Evolutionary conservation across 208 protist genomes (phyloP), one percentile per base, ranked within the genome.

Genomic region (Wallacemonas sp.): DNA sequence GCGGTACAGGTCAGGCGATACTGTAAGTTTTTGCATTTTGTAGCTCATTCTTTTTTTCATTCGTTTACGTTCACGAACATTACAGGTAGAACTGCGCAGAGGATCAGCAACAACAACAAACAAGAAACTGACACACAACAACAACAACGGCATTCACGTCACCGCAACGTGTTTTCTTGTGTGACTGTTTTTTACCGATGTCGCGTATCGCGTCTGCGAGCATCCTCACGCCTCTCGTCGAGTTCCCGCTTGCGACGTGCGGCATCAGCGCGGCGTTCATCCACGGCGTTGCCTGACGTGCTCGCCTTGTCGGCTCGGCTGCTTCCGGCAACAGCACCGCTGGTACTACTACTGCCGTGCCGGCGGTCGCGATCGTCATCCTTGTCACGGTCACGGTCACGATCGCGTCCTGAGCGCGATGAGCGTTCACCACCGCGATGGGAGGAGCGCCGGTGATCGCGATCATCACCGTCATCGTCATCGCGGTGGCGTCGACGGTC

Each of bases 141-240:
- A 34, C 48, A 33, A 56, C 48, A 27, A 56, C 44, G 19, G n/a
- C 17, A 14, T 8, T 17, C 6, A 56, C 26, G 27, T 36, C 44
- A 49, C 44, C 17, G 12, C 9, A 6, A 49, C 19, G 44, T 49
- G 14, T 41, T 49, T 26, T 49, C 16, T 41, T 44, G 5, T 9
- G 21, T 27, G 55, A 4, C 23, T n/a, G n/a, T n/a, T n/a, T n/a
- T 9, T 33, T 16, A 54, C 26, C 26, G 46, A 11, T 23, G 11
- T 6, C 61, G 38, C n/a, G 30, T 4, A 29, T 47, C 47, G 17
- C 65, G 48, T 1, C 54, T 48, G 4, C 52, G 30, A 4, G 52
- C 27, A 29, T 62, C 65, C 48, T 70, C 52, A 23, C 65, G 29
- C 3, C 65, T 16, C 39, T 60, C 54, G 29, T 60, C 65, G 30